Evolutionary conservation across 176 grass and related monocot species (phyloP).

Genomic region (Carex parvula): DNA sequence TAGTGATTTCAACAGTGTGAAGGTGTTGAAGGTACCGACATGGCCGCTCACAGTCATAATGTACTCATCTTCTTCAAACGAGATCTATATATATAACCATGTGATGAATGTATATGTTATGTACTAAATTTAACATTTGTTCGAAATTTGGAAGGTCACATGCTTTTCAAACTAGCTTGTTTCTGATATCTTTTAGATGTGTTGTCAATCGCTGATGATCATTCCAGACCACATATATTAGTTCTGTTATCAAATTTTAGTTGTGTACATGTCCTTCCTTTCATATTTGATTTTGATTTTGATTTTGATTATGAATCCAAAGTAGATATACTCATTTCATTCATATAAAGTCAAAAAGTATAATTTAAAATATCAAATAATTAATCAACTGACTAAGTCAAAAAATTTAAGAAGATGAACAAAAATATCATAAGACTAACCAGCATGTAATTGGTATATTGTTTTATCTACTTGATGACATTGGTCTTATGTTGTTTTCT

Average conservation of each 20-base stretch:
- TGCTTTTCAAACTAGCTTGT: neutral
- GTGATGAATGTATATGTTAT: neutral
- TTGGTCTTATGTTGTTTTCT: neutral
- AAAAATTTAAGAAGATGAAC: neutral
- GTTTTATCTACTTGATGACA: neutral
- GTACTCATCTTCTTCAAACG: constrained; percentile 34
- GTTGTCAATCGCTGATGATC: neutral
- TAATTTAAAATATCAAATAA: neutral
- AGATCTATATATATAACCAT: constrained; percentile 23
- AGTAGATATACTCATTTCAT: neutral
- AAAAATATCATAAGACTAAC: neutral
- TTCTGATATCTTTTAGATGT: neutral
- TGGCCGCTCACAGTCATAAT: constrained; percentile 32
- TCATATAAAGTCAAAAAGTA: neutral
- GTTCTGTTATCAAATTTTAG: neutral
- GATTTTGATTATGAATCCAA: neutral
- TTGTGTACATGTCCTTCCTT: neutral
- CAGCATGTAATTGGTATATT: neutral
- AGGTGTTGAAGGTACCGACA: constrained; percentile 23
- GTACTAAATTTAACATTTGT: neutral
- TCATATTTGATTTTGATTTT: neutral
- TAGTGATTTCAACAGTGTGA: constrained; percentile 31
- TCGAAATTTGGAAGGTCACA: neutral
- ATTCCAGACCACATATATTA: neutral
- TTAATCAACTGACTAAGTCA: neutral